Conservation (phyloP, 2,329 filamentous ascomycete species). For the Pseudonectria buxi region DNA sequence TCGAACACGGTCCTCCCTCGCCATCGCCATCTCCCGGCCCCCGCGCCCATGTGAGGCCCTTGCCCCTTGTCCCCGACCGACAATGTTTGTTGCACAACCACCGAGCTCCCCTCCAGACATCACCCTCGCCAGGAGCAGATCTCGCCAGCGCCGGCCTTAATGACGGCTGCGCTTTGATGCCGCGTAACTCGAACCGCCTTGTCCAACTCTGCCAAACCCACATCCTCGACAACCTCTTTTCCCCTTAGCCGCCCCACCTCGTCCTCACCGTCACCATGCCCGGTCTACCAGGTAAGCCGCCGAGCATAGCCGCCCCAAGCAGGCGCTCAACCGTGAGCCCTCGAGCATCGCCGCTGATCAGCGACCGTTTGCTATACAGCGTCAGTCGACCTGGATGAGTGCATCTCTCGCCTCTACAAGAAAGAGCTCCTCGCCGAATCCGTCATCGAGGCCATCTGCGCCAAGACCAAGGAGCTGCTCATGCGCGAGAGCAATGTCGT, state of each 20-base stretch:
- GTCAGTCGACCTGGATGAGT: constrained; percentile 97
- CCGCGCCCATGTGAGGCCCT: constrained; percentile 26
- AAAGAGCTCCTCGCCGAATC: constrained; percentile 96
- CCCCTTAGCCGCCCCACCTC: no score
- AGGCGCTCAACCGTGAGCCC: neutral
- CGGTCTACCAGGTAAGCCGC: constrained; percentile 46
- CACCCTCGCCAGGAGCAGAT: constrained; percentile 30
- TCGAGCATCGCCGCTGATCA: constrained; percentile 2
- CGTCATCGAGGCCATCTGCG: constrained; percentile 97
- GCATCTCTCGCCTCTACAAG: constrained; percentile 92
- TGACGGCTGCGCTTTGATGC: constrained; percentile 35
- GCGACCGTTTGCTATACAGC: constrained; percentile 42
- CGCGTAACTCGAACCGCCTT: constrained; percentile 6
- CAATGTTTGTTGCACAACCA: constrained; percentile 34
- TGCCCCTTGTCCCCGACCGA: constrained; percentile 19
- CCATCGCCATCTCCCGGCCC: constrained; percentile 7
- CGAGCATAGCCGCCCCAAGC: neutral
- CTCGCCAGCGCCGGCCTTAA: constrained; percentile 27
- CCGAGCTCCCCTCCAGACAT: constrained; percentile 28
- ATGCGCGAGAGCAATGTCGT: constrained; percentile 99
- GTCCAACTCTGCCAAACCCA: constrained; percentile 5
- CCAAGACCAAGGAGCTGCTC: constrained; percentile 95
- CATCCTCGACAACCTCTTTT: constrained; percentile 1
- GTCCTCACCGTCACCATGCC: constrained; percentile 40
- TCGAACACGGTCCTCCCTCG: constrained; percentile 4